Evolutionary conservation across 140 eudicot genomes (phyloP).

Genomic region (Stevia rebaudiana): DNA sequence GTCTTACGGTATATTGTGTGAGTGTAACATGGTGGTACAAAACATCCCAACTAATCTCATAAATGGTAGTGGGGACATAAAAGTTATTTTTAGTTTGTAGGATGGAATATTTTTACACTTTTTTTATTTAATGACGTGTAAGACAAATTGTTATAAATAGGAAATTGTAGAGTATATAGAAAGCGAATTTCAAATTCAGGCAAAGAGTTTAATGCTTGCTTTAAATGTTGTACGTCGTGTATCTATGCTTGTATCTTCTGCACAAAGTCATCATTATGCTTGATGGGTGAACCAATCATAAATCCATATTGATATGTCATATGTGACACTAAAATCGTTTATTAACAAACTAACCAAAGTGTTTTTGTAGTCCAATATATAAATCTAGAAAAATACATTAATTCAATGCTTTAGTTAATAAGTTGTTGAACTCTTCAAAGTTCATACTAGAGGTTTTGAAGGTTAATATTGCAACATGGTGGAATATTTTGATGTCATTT

Average conservation of each 20-base stretch:
- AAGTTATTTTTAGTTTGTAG: slow-evolving; percentile 1
- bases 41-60: slow-evolving; percentile 23
- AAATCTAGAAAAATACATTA: not conserved
- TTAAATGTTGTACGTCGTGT: too few relatives aligned
- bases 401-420: not conserved
- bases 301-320: not conserved
- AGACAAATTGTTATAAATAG: not conserved
- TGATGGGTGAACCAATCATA: not conserved
- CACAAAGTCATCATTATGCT: not conserved
- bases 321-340: not conserved
- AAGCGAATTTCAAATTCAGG: not conserved
- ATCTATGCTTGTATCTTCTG: too few relatives aligned
- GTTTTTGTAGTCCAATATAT: not conserved
- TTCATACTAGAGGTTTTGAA: not conserved
- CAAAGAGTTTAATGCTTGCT: not conserved
- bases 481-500: not conserved
- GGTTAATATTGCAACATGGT: not conserved
- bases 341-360: too few relatives aligned
- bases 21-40: slow-evolving; percentile 25
- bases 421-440: not conserved
- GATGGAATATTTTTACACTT: not conserved
- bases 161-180: not conserved
- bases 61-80: slow-evolving; percentile 25
- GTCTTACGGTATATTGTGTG: slow-evolving; percentile 30
- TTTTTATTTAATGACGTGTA: not conserved